Conservation (phyloP, 2,329 filamentous ascomycete genomes). For the Malbranchea cinnamomea region DNA sequence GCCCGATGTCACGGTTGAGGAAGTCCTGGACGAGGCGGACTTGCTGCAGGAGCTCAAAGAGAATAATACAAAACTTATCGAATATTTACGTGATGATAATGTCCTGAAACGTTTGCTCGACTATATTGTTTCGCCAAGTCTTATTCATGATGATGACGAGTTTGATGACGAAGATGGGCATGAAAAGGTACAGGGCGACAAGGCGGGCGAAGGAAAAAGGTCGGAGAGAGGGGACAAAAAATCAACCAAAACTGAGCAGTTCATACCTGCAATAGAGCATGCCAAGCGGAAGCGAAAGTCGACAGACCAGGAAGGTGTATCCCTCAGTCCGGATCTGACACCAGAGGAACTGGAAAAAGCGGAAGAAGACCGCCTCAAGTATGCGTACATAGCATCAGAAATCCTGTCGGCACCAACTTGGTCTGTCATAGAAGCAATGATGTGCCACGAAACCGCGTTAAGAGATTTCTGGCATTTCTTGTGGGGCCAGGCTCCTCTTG, state of each 20-base stretch:
- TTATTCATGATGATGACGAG: slow-evolving; percentile 37
- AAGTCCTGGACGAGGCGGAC: slow-evolving; percentile 89
- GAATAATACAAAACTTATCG: slow-evolving; percentile 93
- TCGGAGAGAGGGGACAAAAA: slow-evolving; percentile 15
- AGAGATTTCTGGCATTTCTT: slow-evolving; percentile 85
- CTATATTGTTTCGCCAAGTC: slow-evolving; percentile 69
- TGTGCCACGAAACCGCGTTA: slow-evolving; percentile 67
- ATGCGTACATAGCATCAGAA: slow-evolving; percentile 86
- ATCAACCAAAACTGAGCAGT: slow-evolving; percentile 26
- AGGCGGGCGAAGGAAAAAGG: slow-evolving; percentile 15
- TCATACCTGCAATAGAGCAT: slow-evolving; percentile 17
- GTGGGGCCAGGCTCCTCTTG: slow-evolving; percentile 66
- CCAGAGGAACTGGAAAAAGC: slow-evolving; percentile 48
- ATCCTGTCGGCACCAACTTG: slow-evolving; percentile 90
- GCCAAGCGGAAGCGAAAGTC: slow-evolving; percentile 12
- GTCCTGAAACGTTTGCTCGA: slow-evolving; percentile 74
- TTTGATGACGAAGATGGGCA: slow-evolving; percentile 34
- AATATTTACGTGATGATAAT: slow-evolving; percentile 79
- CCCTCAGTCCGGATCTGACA: slow-evolving; percentile 14
- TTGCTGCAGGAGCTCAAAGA: slow-evolving; percentile 96
- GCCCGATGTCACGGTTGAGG: slow-evolving; percentile 83
- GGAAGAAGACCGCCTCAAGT: slow-evolving; percentile 84
- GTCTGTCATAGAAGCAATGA: slow-evolving; percentile 86
- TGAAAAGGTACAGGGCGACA: slow-evolving; percentile 13
- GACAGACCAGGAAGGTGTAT: slow-evolving; percentile 33